Base-by-base conservation (phyloP, 306 rosid species). In the Cucumis melo region DNA sequence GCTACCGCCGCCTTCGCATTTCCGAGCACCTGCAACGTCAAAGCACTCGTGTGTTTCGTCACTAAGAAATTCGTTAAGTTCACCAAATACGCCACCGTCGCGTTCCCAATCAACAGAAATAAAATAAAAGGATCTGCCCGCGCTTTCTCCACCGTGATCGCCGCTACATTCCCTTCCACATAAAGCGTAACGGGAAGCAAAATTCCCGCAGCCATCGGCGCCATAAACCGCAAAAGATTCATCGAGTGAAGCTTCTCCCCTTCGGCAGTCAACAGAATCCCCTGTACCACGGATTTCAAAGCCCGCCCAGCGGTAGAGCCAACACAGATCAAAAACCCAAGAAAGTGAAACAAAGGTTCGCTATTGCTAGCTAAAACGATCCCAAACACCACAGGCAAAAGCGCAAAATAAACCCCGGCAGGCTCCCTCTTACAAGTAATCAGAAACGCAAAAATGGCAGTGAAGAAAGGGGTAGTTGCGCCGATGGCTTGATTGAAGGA, bases 271-370 rank as follows among this genome's bases (percentile, higher is more conserved):
- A 93, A 74, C 16, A 93, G 14, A 17, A 93, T 74, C 64, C 97
- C 98, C 81, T 93, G 98, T 20, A 93, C 93, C 8, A 93, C 98
- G 1, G 96, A 88, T 78, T 93, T 93, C 81, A 93, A 73, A 0
- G 98, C 98, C 38, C 98, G 87, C 1, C 96, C 98, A 0, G 98
- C 98, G 0, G 98, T 93, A 0, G 98, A 93, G 51, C 96, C 91
- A 20, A 91, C 76, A 36, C 98, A 93, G 7, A 93, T 86, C 20
- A 93, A 53, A 50, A 93, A 93, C 10, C 97, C 98, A 44, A 90
- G 90, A 9, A 93, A 59, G 42, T 93, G 96, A 60, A 93, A 93
- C 17, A 87, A 4, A 0, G 98, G 98, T 73, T 93, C 98, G 38
- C 97, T 90, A 9, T 91, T 91, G 29, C 90, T 88, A 2, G 97